These are phyloP conservation scores for Emergomyces pasteurianus DNA, from an alignment of 2,329 filamentous ascomycete species.

Conservation along the genomic window DNA sequence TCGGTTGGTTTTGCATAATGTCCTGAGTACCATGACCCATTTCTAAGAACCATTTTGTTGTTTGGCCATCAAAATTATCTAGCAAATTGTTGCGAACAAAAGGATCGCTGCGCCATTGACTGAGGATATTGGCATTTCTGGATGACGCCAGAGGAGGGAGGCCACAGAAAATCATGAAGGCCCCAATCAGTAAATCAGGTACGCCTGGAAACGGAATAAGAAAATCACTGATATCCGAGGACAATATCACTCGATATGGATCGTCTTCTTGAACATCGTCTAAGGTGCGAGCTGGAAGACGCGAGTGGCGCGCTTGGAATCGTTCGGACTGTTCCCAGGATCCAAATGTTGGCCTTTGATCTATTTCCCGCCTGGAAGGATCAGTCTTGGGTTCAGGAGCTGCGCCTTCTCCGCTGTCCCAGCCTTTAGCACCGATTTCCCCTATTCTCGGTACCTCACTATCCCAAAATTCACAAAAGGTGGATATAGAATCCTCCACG, in stretches of 20 bases:
- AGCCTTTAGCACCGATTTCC: slow-evolving; percentile 59
- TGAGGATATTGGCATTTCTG: slow-evolving; percentile 16
- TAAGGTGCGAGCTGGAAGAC: slow-evolving; percentile 57
- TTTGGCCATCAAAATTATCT: slow-evolving; percentile 15
- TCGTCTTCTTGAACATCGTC: slow-evolving; percentile 70
- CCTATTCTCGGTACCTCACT: slow-evolving; percentile 69
- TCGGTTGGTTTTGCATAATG: slow-evolving; percentile 13
- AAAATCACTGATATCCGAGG: slow-evolving; percentile 58
- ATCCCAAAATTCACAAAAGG: slow-evolving; percentile 73
- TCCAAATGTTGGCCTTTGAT: slow-evolving; percentile 23
- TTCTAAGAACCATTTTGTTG: slow-evolving; percentile 18
- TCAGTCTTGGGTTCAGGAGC: slow-evolving; percentile 25
- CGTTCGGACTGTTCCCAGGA: slow-evolving; percentile 45
- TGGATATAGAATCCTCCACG: slow-evolving; percentile 12
- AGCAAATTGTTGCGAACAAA: slow-evolving; percentile 39
- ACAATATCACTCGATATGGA: slow-evolving; percentile 70
- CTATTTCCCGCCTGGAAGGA: slow-evolving; percentile 13
- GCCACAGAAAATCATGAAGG: slow-evolving; percentile 57
- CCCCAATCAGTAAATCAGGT: slow-evolving; percentile 47
- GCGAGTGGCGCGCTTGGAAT: slow-evolving; percentile 36
- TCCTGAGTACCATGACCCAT: slow-evolving; percentile 4
- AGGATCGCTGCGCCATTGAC: slow-evolving; percentile 39
- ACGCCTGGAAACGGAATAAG: slow-evolving; percentile 32
- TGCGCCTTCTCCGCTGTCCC: slow-evolving; percentile 33
- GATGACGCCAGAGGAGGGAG: slow-evolving; percentile 43